Base-by-base conservation (phyloP, 805 yeast genomes). In the Candida bentonensis region DNA sequence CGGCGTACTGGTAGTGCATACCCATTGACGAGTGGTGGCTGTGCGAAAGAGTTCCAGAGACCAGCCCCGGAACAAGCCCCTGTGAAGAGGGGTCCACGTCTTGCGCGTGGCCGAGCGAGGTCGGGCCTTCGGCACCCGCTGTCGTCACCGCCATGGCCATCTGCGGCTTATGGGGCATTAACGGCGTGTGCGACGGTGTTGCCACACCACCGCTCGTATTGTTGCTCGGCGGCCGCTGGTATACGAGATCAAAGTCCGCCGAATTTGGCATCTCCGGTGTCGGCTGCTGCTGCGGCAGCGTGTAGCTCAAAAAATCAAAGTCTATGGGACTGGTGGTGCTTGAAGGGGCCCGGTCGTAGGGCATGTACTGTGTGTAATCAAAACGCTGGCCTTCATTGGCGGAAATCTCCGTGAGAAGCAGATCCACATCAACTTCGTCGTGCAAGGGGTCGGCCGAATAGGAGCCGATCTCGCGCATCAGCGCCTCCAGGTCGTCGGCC, bases 361-460 rank as follows among this genome's bases (percentile, higher is more conserved):
- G 20, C 11, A 7, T 13, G 27, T 25, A 25, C 11, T 13, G 27
- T 11, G 36, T 11, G 13, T 9, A 4, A 15, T 11, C 20, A n/a
- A n/a, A n/a, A n/a, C n/a, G n/a, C n/a, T n/a, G n/a, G n/a, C n/a
- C n/a, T n/a, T 30, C 17, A 17, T n/a, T 17, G n/a, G 36, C 36
- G 7, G 36, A 4, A 5, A 30, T 9, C 7, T 30, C 36, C 7
- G 36, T 30, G 36, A 30, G 36, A 30, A 30, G 36, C 17, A 9
- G 36, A 30, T 30, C 36, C 36, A 30, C 36, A 30, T 30, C 36
- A 30, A 30, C 36, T n/a, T n/a, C n/a, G 36, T 30, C 36, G 11
- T 30, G 17, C 5, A 30, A 17, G 13, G 36, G 13, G 11, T 30
- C 36, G 20, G 7, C 36, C 17, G 36, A 11, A 17, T 30, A 30